A percentile compares a stretch with the other conserved stretches of the same genome.
phyloP scores from a whole-genome alignment of 2,329 filamentous ascomycete genomes.

The Thermothelomyces thermophilus region DNA sequence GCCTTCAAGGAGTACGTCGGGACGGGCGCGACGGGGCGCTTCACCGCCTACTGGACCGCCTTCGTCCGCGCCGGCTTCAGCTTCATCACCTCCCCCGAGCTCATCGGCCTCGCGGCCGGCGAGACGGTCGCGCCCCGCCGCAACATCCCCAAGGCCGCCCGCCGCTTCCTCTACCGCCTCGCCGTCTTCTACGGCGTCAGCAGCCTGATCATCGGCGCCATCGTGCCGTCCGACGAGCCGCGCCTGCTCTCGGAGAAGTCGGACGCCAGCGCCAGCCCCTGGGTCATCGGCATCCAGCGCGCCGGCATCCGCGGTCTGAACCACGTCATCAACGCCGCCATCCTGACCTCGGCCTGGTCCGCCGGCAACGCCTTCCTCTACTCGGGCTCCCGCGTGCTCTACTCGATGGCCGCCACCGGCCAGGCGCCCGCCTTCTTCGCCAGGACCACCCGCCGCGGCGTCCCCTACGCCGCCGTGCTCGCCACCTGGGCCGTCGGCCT shows the following conservation, averaged over 20 bases:
- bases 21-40: slow-evolving; percentile 42
- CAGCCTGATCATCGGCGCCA: slow-evolving; percentile 53
- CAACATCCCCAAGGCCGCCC: slow-evolving; percentile 60
- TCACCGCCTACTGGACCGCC: slow-evolving; percentile 53
- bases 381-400: slow-evolving; percentile 62
- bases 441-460: slow-evolving; percentile 53
- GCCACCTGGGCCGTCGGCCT: slow-evolving; percentile 54
- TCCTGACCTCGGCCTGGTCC: slow-evolving; percentile 60
- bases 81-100: slow-evolving; percentile 57
- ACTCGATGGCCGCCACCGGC: slow-evolving; percentile 59
- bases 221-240: slow-evolving; percentile 60
- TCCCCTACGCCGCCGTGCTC: slow-evolving; percentile 50
- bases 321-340: slow-evolving; percentile 61
- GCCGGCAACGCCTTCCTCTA: slow-evolving; percentile 58
- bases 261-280: slow-evolving; percentile 54
- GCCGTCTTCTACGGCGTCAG: slow-evolving; percentile 58
- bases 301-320: slow-evolving; percentile 58
- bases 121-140: slow-evolving; percentile 58
- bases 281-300: slow-evolving; percentile 61
- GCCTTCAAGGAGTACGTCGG: slow-evolving; percentile 44
- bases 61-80: slow-evolving; percentile 54
- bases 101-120: slow-evolving; percentile 54
- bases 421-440: slow-evolving; percentile 59
- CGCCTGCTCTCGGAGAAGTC: slow-evolving; percentile 48
- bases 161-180: slow-evolving; percentile 56